These are phyloP conservation scores for Pezicula radicicola DNA, from an alignment of 2,329 filamentous ascomycete species.

Conservation along the genomic window DNA sequence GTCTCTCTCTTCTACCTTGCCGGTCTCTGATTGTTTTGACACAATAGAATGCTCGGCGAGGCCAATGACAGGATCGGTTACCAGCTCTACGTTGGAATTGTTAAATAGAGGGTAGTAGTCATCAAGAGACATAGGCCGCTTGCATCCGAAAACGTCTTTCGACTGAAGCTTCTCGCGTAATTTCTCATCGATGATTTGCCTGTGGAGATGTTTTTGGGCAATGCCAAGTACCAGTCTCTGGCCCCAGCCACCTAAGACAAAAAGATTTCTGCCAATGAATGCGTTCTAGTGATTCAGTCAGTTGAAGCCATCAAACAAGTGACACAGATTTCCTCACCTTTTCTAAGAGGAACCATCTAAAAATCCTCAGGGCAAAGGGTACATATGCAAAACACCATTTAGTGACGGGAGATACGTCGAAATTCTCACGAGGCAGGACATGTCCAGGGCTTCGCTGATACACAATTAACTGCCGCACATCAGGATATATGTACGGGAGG, in stretches of 20 bases:
- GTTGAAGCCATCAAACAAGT: background rate
- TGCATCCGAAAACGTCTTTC: slow-evolving; percentile 12
- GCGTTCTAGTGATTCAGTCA: background rate
- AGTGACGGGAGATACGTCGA: background rate
- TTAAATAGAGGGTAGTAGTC: slow-evolving; percentile 45
- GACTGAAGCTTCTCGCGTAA: slow-evolving; percentile 22
- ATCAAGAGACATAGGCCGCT: slow-evolving; percentile 37
- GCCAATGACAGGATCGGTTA: slow-evolving; percentile 35
- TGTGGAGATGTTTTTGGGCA: slow-evolving; percentile 12
- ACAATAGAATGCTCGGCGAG: slow-evolving; percentile 30
- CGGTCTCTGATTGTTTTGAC: slow-evolving; percentile 12
- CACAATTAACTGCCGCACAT: background rate
- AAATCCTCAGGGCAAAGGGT: background rate
- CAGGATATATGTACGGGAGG: background rate
- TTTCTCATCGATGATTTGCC: slow-evolving; percentile 21
- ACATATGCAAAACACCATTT: background rate
- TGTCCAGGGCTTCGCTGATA: background rate
- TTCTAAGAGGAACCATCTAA: background rate
- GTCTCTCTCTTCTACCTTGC: slow-evolving; percentile 9
- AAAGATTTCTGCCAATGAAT: background rate
- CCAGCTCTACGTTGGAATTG: slow-evolving; percentile 37
- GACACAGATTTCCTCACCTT: background rate
- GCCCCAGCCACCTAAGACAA: background rate
- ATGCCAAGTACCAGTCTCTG: slow-evolving; percentile 2
- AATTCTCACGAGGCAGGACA: background rate